Conservation (phyloP, 2,329 filamentous ascomycete genomes). For the Chaetothyriales sp. region DNA sequence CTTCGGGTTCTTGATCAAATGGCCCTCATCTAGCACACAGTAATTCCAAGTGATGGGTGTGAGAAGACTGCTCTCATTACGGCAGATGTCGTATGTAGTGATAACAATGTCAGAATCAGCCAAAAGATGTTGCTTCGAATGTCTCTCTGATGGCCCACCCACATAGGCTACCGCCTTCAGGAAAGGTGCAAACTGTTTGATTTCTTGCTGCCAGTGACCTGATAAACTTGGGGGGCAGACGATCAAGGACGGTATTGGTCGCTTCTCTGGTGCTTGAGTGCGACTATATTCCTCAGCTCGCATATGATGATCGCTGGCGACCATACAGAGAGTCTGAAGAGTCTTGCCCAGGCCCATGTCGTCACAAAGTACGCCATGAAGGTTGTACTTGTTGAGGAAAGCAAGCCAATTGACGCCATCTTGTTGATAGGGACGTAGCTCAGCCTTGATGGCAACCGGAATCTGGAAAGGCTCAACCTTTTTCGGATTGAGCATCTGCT, state of each 20-base stretch:
- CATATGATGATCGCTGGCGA: conserved; percentile 91
- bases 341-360: conserved; percentile 99
- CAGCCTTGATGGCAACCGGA: conserved; percentile 91
- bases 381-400: conserved; percentile 93
- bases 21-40: conserved; percentile 88
- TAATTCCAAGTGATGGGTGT: conserved; percentile 88
- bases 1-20: conserved; percentile 96
- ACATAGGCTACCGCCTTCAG: conserved; percentile 80
- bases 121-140: conserved; percentile 53
- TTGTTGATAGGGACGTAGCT: conserved; percentile 91
- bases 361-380: conserved; percentile 95
- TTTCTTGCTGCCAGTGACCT: conserved; percentile 97
- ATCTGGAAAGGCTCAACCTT: conserved; percentile 92
- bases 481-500: conserved; percentile 80
- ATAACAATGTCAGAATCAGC: conserved; percentile 79
- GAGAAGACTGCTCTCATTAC: conserved; percentile 82
- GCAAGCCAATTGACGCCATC: conserved; percentile 98
- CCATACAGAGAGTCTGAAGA: conserved; percentile 90
- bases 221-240: conserved; percentile 92
- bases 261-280: conserved; percentile 61
- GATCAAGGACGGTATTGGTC: conserved; percentile 76
- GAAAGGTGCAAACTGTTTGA: conserved; percentile 90
- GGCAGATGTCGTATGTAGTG: conserved; percentile 94
- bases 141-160: conserved; percentile 68
- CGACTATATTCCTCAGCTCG: conserved; percentile 79